These are phyloP conservation scores for Alternaria atra DNA, from an alignment of 2,329 filamentous ascomycete species.

Conservation along the genomic window DNA sequence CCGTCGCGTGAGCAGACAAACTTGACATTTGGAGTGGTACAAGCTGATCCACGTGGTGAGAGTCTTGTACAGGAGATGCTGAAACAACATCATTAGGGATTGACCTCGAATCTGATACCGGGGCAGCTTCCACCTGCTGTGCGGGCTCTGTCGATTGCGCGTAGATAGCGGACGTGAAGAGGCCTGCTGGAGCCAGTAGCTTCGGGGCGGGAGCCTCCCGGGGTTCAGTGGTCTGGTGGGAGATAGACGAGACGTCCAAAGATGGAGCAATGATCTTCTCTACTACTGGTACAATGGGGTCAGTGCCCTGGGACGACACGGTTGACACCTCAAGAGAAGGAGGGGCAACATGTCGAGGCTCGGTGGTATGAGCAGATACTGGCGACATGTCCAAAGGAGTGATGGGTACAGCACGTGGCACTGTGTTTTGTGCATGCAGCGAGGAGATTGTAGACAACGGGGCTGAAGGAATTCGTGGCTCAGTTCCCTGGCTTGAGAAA, in stretches of 20 bases:
- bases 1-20: constrained; percentile 24
- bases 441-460: constrained; percentile 29
- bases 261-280: constrained; percentile 41
- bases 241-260: constrained; percentile 38
- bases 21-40: constrained; percentile 15
- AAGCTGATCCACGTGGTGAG: neutral
- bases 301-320: constrained; percentile 30
- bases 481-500: constrained; percentile 34
- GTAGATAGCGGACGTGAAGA: constrained; percentile 42
- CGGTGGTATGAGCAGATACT: constrained; percentile 37
- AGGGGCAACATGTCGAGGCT: constrained; percentile 26
- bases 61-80: neutral
- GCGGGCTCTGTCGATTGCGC: constrained; percentile 39
- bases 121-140: constrained; percentile 9
- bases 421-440: constrained; percentile 34
- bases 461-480: constrained; percentile 25
- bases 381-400: constrained; percentile 32
- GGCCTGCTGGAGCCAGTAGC: constrained; percentile 23
- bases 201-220: constrained; percentile 30
- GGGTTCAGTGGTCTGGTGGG: constrained; percentile 41
- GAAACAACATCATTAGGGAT: constrained; percentile 1
- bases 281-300: constrained; percentile 40
- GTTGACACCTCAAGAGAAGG: constrained; percentile 30
- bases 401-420: constrained; percentile 24
- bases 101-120: constrained; percentile 2